Percentiles rank a stretch among this genome's conserved stretches.
phyloP scores from a whole-genome alignment of 2,329 filamentous ascomycete species.

The Verticillium dahliae region DNA sequence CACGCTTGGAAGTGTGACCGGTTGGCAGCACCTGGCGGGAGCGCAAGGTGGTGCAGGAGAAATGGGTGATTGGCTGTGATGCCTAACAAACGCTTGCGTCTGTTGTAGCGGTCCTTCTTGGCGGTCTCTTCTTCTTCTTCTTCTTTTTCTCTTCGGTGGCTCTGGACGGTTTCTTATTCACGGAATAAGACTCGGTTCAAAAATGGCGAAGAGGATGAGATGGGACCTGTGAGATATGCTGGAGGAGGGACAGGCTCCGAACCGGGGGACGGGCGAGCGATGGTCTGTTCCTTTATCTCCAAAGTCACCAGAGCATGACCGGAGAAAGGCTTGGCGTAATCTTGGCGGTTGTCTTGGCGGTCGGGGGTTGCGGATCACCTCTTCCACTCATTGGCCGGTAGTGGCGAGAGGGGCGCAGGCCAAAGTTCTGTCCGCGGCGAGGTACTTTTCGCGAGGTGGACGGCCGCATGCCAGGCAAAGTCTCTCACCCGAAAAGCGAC shows the following conservation, averaged over 20 bases:
- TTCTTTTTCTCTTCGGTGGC: background rate
- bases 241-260: background rate
- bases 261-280: background rate
- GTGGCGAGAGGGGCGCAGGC: constrained; percentile 1
- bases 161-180: background rate
- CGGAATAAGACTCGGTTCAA: background rate
- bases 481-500: background rate
- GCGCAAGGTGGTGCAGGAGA: background rate
- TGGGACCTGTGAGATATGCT: background rate
- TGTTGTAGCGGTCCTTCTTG: background rate
- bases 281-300: constrained; percentile 1
- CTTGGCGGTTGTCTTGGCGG: constrained; percentile 3
- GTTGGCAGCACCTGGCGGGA: background rate
- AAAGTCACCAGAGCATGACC: constrained; percentile 1
- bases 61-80: background rate
- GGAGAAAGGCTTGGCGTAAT: constrained; percentile 1
- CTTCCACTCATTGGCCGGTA: background rate
- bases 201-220: background rate
- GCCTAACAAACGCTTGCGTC: background rate
- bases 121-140: background rate
- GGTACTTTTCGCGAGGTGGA: background rate
- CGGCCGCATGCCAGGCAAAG: background rate
- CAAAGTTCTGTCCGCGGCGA: background rate
- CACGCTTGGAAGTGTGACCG: background rate
- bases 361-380: background rate